Base-by-base conservation (phyloP, 805 yeast species). In the Zygoascus flipseniorum region DNA sequence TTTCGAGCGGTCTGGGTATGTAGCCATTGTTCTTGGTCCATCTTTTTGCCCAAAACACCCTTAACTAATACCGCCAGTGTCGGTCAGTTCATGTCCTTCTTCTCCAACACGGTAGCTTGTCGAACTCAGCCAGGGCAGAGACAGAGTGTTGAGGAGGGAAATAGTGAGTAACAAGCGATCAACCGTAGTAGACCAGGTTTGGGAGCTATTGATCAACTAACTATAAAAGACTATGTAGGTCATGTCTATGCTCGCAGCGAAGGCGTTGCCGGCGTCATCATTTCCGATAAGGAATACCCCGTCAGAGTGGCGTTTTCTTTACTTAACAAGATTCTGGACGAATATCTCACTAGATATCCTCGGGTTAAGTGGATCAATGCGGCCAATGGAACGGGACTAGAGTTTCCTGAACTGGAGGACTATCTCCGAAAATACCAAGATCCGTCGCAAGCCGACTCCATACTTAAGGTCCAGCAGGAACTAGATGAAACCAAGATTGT, bases 401-500 rank as follows among this genome's bases (percentile, higher is more conserved):
- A 72, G 42, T 82, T 78, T 67, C 80, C 79, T 26, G 80, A 79
- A 56, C 75, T 92, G 63, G 86, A 82, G 32, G 72, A 71, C 26
- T 89, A 89, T 67, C 72, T 93, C 60, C 72, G 75, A 62, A 87
- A 87, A 65, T 93, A 93, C 72, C 99, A 93, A 73, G 96, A 93
- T 68, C 99, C 99, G 31, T 78, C 85, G 43, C 96, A 93, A 74
- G 98, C 98, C 0, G 99, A 93, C 69, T 85, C 97, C 10, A 82
- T 93, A 58, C 85, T 93, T 95, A 86, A 85, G 69, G 99, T 93
- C 20, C 99, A 93, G 74, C 95, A 89, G 67, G 99, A 93, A 71
- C 79, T 93, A 63, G 99, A 93, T 70, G 99, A 93, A 67, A 93
- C 99, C 39, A 93, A 93, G 75, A 88, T 92, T 62, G 96, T 90